These are phyloP conservation scores for Elymus sibiricus DNA, from an alignment of 176 grass and related monocot genomes.

Conservation along the genomic window DNA sequence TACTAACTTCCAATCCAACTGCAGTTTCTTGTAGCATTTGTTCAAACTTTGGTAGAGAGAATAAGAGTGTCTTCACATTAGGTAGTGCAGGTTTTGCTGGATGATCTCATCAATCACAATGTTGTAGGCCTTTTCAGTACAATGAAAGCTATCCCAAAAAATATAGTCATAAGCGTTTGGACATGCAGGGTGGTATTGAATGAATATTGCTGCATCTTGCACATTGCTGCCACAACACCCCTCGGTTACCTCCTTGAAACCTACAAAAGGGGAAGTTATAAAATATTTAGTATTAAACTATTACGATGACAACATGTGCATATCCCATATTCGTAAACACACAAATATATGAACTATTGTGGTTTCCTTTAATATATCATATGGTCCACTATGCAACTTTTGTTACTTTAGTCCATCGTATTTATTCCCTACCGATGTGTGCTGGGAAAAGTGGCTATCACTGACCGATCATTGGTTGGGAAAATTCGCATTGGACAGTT, in stretches of 20 bases:
- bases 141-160: constrained; percentile 63
- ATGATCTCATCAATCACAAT: constrained; percentile 45
- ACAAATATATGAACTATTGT: not conserved
- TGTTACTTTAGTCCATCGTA: not conserved
- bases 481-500: too few relatives aligned
- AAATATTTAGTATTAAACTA: not conserved
- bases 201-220: constrained; percentile 32
- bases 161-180: constrained; percentile 40
- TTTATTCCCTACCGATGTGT: too few relatives aligned
- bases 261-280: not conserved
- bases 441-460: too few relatives aligned
- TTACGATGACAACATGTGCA: not conserved
- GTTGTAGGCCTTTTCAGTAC: constrained; percentile 35
- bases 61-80: constrained; percentile 25
- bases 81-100: not conserved
- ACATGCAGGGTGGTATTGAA: constrained; percentile 36
- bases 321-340: not conserved
- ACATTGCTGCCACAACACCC: constrained; percentile 26
- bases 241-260: constrained; percentile 27
- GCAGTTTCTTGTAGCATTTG: not conserved
- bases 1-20: too few relatives aligned
- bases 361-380: not conserved
- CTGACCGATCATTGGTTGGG: too few relatives aligned
- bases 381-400: not conserved
- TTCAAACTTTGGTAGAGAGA: not conserved